Evolutionary conservation across 352 stramenopile genomes (phyloP).

Genomic region (Globisporangium carolinianum): DNA sequence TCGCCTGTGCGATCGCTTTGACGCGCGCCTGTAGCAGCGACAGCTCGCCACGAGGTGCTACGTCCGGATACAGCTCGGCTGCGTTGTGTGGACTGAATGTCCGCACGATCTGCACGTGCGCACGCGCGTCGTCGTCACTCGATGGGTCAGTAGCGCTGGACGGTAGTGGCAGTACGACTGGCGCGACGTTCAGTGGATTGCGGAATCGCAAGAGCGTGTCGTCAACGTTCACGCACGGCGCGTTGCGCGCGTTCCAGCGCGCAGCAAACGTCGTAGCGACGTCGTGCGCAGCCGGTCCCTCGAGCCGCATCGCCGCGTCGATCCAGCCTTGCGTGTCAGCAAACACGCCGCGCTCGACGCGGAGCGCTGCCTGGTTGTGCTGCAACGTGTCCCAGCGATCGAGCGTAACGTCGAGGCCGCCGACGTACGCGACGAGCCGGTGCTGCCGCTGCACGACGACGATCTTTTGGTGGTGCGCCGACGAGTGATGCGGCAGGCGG

Average conservation of each 20-base stretch:
- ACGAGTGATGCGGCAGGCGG: slow-evolving; percentile 44
- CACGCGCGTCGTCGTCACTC: too few relatives aligned
- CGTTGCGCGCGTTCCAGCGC: slow-evolving; percentile 43
- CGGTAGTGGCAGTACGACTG: neutral
- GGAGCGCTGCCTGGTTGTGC: slow-evolving; percentile 41
- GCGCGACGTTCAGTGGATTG: slow-evolving; percentile 27
- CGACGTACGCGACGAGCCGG: slow-evolving; percentile 37
- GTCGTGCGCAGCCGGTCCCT: slow-evolving; percentile 37
- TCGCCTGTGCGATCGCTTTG: slow-evolving; percentile 47
- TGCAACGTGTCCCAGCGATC: slow-evolving; percentile 57
- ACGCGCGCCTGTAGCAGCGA: slow-evolving; percentile 41
- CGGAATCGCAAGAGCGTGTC: slow-evolving; percentile 39
- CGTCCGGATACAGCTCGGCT: slow-evolving; percentile 23
- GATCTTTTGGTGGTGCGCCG: slow-evolving; percentile 67
- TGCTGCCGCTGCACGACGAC: slow-evolving; percentile 38
- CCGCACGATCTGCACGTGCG: slow-evolving; percentile 38
- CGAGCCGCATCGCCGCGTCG: slow-evolving; percentile 41
- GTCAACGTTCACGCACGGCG: slow-evolving; percentile 32
- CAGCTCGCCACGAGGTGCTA: slow-evolving; percentile 49
- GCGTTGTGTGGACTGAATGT: slow-evolving; percentile 43
- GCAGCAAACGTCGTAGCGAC: slow-evolving; percentile 59
- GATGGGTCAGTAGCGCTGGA: neutral
- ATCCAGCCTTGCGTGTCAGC: slow-evolving; percentile 46
- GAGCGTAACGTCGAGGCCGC: slow-evolving; percentile 44
- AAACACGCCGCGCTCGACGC: slow-evolving; percentile 31